Conservation (phyloP, 169 alveolate genomes). For the Amoebophrya sp. region DNA sequence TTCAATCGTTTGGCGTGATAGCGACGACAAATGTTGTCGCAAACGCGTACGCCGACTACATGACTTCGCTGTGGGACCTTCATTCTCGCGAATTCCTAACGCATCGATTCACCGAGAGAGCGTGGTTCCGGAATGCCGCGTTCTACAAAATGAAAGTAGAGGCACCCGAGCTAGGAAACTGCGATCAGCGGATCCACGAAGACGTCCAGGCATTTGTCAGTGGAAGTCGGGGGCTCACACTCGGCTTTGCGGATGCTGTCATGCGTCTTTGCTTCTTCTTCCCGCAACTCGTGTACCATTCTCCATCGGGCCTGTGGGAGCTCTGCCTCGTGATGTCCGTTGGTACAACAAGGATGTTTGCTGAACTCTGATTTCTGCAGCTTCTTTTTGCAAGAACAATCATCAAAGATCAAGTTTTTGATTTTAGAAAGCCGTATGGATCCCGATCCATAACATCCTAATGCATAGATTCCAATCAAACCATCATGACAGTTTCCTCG, state of each 20-base stretch:
- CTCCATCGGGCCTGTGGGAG: constrained; percentile 16
- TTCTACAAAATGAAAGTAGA: neutral
- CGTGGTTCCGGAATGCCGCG: neutral
- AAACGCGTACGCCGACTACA: neutral
- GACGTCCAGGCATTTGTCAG: neutral
- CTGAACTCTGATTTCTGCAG: no score
- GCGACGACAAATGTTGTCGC: neutral
- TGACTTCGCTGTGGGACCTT: neutral
- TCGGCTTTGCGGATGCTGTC: neutral
- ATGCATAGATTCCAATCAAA: neutral
- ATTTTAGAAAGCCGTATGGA: neutral
- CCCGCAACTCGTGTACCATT: constrained; percentile 3
- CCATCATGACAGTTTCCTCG: neutral
- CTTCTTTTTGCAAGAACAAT: no score
- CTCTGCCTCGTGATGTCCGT: neutral
- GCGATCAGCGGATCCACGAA: constrained; percentile 7
- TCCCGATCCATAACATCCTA: neutral
- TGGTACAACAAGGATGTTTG: no score
- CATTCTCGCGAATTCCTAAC: neutral
- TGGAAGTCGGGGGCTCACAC: neutral
- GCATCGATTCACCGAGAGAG: neutral
- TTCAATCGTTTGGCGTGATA: neutral
- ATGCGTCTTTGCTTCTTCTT: neutral
- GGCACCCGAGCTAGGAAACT: neutral
- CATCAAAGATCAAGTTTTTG: no score